These are phyloP conservation scores for Solanum pennellii DNA, from an alignment of 257 asterid species.

Conservation along the genomic window DNA sequence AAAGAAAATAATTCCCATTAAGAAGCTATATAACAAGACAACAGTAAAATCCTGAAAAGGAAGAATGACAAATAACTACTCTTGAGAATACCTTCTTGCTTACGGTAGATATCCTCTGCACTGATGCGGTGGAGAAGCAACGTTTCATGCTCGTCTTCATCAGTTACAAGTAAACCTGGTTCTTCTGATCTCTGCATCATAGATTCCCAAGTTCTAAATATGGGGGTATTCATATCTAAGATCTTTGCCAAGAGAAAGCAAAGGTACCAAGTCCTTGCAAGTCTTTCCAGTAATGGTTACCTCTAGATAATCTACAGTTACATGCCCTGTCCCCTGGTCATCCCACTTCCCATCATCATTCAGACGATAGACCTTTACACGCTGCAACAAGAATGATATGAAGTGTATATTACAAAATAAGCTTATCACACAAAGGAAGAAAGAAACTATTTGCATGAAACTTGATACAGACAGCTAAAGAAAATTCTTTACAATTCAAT, in stretches of 20 bases:
- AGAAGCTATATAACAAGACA: background rate
- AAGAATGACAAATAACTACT: background rate
- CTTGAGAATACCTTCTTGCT: constrained; percentile 77
- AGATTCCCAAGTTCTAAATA: background rate
- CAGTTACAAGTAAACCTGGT: constrained; percentile 62
- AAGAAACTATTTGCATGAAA: background rate
- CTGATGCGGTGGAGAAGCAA: constrained; percentile 72
- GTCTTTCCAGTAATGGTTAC: constrained; percentile 14
- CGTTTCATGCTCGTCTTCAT: constrained; percentile 80
- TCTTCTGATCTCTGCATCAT: constrained; percentile 73
- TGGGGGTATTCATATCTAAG: background rate
- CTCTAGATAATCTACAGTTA: constrained; percentile 80
- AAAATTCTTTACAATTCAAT: background rate
- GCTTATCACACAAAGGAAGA: background rate
- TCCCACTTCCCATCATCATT: constrained; percentile 97
- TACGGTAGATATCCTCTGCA: constrained; percentile 83
- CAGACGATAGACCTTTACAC: constrained; percentile 90
- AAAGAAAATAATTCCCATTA: background rate
- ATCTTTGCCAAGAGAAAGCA: background rate
- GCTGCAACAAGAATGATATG: constrained; percentile 30
- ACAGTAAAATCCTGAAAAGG: background rate
- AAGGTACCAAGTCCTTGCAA: background rate
- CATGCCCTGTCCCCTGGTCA: constrained; percentile 99
- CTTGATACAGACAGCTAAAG: background rate
- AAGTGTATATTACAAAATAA: background rate